Base-by-base conservation (phyloP, 2,329 filamentous ascomycete species). In the Xylariaceae sp. region DNA sequence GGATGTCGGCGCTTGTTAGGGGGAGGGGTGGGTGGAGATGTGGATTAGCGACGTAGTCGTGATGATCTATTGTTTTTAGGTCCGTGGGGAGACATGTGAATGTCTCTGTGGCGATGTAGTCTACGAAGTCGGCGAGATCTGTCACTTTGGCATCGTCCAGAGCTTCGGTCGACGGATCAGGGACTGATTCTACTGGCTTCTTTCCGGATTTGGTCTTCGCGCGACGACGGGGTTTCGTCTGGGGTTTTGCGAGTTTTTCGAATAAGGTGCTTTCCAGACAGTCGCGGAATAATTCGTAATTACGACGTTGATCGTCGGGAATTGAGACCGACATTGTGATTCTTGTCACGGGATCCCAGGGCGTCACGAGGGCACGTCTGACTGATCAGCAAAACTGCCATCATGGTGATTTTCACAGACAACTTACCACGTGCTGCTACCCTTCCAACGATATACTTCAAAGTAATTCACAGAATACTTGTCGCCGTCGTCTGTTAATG, bases 91-190 rank as follows among this genome's bases (percentile, higher is more conserved):
- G 80, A 42, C 75, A 78, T 4, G 79, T 74, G 73, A 93, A 95
- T 56, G 87, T 83, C 70, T 89, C 82, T 52, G 77, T 74, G 23
- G 89, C 85, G 35, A 94, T 81, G 73, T 92, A 94, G 77, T 92
- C 86, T 56, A 89, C 85, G 73, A 95, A 95, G 1, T 95, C 91
- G 30, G 84, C 83, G 18, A 94, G 75, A 57, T 92, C 89, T 66
- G 88, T 87, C 4, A 82, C 83, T 65, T 30, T 17, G 6, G 11
- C 15, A 15, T 51, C 23, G 0, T 51, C 49, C 10, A 7, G 0
- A 5, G 4, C 30, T 23, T 23, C 37, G 5, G 37, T n/a, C 2
- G 37, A 9, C 5, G 45, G 3, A 1, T 34, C 47, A 17, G 17
- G 30, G 34, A 34, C 9, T 1, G 56, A 56, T 10, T 55, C n/a